Percentiles rank a stretch among this genome's conserved stretches.
phyloP scores from a whole-genome alignment of 208 protist genomes.

The Chromosphaera perkinsii region DNA sequence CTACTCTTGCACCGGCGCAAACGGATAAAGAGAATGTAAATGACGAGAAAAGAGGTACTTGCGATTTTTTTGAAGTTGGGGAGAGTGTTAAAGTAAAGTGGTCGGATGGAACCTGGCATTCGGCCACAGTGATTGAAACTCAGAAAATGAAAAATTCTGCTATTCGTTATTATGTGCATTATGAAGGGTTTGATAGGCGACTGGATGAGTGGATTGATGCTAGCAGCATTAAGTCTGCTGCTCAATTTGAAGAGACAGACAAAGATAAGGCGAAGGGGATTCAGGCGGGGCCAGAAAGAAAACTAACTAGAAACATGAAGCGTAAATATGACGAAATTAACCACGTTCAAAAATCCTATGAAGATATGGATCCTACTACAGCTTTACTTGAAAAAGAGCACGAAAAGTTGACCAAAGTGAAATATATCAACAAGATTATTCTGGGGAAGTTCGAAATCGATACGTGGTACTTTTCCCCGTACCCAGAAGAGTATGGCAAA shows the following conservation, averaged over 20 bases:
- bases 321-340: conserved; percentile 45
- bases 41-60: no score
- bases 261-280: neutral
- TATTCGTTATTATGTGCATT: conserved; percentile 64
- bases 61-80: no score
- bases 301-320: conserved; percentile 46
- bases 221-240: conserved; percentile 4
- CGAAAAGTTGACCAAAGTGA: conserved; percentile 80
- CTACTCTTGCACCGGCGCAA: no score
- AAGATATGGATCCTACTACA: conserved; percentile 73
- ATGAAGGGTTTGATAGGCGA: conserved; percentile 59
- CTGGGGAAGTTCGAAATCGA: conserved; percentile 89
- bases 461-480: conserved; percentile 96
- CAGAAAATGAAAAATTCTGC: neutral
- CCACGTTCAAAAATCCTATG: conserved; percentile 41
- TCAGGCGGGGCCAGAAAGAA: conserved; percentile 18
- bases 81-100: no score
- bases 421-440: conserved; percentile 86
- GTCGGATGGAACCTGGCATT: neutral
- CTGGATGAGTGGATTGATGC: conserved; percentile 70
- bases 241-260: neutral
- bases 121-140: neutral
- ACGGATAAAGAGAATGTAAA: no score
- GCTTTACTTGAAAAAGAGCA: conserved; percentile 77
- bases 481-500: conserved; percentile 61